Evolutionary conservation across 805 yeast genomes (phyloP), one percentile per base, ranked within the genome.

Genomic region (Pichia membranifaciens): DNA sequence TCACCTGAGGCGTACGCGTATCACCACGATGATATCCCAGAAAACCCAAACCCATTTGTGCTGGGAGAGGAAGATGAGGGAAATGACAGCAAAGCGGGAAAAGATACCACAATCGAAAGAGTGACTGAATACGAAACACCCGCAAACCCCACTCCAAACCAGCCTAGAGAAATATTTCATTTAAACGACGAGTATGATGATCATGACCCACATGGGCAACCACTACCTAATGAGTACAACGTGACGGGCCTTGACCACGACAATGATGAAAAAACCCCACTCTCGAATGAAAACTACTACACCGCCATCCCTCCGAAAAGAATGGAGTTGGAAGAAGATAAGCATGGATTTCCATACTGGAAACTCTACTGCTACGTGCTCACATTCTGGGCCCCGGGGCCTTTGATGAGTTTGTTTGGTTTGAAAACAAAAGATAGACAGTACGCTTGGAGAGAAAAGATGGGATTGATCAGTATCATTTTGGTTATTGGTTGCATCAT

Each of bases 401-500:
- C 89, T 0, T 52, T 88, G 31, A 67, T 89, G 57, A 69, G 69
- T 38, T 64, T 86, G 38, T 84, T 79, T 65, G 98, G 98, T 3
- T 75, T 91, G 75, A 75, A 76, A 31, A 80, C 84, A 18, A 79
- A 80, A 55, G 90, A 82, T 38, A 79, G 96, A 50, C 97, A 90
- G 62, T 79, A 81, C 72, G 98, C 98, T 0, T 93, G 99, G 99
- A 77, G 99, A 60, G 99, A 93, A 60, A 91, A 91, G 61, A 84
- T 90, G 46, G 98, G 88, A 1, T 72, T 93, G 38, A 72, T 91
- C 38, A 75, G 93, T 1, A 73, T 89, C 46, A 89, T 91, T 56
- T 53, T 84, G 17, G 75, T 76, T 55, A 68, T 86, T 40, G 97
- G 93, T 47, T 79, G 87, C 0, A 63, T 84, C 44, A 84, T 89